phyloP scores from a whole-genome alignment of 129 eudicot genomes.

The Tagetes erecta region DNA sequence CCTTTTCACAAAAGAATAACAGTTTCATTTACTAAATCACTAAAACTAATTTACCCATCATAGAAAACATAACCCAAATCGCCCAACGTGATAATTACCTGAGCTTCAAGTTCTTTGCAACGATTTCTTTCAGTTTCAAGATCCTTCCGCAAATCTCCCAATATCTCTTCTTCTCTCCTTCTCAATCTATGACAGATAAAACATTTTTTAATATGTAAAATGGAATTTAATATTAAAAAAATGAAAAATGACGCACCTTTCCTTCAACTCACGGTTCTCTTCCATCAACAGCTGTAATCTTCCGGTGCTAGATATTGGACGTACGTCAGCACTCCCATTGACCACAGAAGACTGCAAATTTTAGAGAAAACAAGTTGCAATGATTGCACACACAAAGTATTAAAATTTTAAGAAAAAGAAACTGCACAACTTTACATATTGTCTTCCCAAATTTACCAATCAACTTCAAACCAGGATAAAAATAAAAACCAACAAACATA shows the following conservation, averaged over 20 bases:
- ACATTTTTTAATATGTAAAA: slow-evolving; percentile 15
- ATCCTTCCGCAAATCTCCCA: slow-evolving; percentile 57
- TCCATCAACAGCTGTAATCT: slow-evolving; percentile 42
- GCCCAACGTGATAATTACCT: slow-evolving; percentile 43
- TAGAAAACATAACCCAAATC: neutral
- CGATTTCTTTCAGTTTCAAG: slow-evolving; percentile 53
- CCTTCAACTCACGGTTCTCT: slow-evolving; percentile 60
- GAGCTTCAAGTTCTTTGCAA: slow-evolving; percentile 59
- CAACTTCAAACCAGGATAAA: neutral
- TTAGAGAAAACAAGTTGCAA: neutral
- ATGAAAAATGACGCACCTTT: slow-evolving; percentile 46
- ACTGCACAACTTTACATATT: neutral
- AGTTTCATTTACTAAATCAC: neutral
- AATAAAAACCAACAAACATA: neutral
- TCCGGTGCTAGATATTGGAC: slow-evolving; percentile 21
- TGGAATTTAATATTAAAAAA: neutral
- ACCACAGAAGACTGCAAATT: slow-evolving; percentile 39
- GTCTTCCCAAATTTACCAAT: neutral
- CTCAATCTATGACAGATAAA: slow-evolving; percentile 46
- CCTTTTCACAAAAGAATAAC: neutral
- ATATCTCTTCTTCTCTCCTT: slow-evolving; percentile 55
- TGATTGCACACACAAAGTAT: neutral
- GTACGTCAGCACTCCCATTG: slow-evolving; percentile 27
- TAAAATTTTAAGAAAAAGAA: neutral
- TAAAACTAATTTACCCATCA: neutral